Evolutionary conservation across 2,329 filamentous ascomycete genomes (phyloP), one percentile per base, ranked within the genome.

Genomic region (Fusarium mundagurra): DNA sequence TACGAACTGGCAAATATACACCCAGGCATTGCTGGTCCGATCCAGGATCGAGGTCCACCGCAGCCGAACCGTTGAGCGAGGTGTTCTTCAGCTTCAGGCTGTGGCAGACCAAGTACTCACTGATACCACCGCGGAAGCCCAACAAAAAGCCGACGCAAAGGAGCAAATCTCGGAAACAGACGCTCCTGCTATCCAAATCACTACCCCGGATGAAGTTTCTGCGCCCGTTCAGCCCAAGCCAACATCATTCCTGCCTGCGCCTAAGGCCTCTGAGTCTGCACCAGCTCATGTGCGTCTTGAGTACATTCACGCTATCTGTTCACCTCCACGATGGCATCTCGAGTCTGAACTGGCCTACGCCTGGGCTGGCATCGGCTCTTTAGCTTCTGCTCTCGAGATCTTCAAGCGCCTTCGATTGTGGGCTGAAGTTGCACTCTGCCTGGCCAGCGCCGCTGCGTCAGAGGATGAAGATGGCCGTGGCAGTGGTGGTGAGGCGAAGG

Each of bases 1-100:
- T 51, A 96, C 94, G 2, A 99, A 98, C 82, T 99, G 96, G 96
- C 96, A 98, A 81, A 92, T 98, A 39, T 98, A 98, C 81, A 98
- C 96, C 0, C 95, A 98, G 80, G 96, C 95, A 0, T 86, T 99
- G 14, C 87, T 99, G 0, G 93, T 98, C 4, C 90, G 96, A 50
- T 97, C 94, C 69, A 89, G 96, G 22, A 96, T 98, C 62, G 96
- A 99, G 82, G 88, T 95, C 0, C 95, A 97, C 83, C 90, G 91
- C 61, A 94, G 95, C 61, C 89, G 96, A 62, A 99, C 96, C 0
- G 88, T 97, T 43, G 96, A 99, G 83, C 88, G 96, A 68, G 94
- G 94, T 51, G 90, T 99, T 1, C 85, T 99, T 27, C 96, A 99
- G 83, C 89, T 99, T 75, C 96, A 99, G 83, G 95, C 95, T 3